Base-by-base conservation (phyloP, 2,329 filamentous ascomycete species). In the Hypoxylon sp. region DNA sequence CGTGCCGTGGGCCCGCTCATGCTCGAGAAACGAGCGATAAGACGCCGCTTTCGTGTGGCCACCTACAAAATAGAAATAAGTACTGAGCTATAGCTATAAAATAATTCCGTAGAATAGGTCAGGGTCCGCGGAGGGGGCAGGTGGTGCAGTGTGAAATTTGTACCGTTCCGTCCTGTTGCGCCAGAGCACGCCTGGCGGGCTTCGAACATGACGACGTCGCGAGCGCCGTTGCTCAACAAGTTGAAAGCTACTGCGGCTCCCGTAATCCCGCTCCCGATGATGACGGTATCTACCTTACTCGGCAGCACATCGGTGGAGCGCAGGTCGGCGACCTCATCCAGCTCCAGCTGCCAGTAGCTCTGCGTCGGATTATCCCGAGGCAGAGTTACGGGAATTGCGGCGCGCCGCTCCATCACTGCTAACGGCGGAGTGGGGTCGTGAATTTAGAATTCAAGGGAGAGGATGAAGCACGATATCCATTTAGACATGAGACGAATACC, bases 141-240 rank as follows among this genome's bases (percentile, higher is more conserved):
- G 13, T 2, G n/a, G 6, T 19, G 8, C n/a, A 10, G 11, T 34
- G 8, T 15, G 37, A 43, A 20, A 11, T 15, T 64, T 58, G 48
- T 75, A 76, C 82, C 82, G 64, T 85, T 85, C 68, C 88, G 79
- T 13, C 88, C 88, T 0, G 88, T 90, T 1, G 88, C 88, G 52
- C 88, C 88, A 74, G 86, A 90, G 68, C 87, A 89, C 6, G 86
- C 85, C 72, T 89, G 85, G 62, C 88, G 79, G 10, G 88, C 88
- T 73, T 91, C 88, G 5, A 91, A 77, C 80, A 90, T 84, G 2
- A 90, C 80, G 3, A 90, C 78, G 50, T 81, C 78, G 26, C 76
- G 73, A 48, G 73, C 59, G 11, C 59, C 70, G 72, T 64, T 76
- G 66, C 30, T 75, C 71, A 78, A 79, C 67, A 88, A 77, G 65